phyloP scores from a whole-genome alignment of 208 protist species.

The Acanthamoeba divionensis region DNA sequence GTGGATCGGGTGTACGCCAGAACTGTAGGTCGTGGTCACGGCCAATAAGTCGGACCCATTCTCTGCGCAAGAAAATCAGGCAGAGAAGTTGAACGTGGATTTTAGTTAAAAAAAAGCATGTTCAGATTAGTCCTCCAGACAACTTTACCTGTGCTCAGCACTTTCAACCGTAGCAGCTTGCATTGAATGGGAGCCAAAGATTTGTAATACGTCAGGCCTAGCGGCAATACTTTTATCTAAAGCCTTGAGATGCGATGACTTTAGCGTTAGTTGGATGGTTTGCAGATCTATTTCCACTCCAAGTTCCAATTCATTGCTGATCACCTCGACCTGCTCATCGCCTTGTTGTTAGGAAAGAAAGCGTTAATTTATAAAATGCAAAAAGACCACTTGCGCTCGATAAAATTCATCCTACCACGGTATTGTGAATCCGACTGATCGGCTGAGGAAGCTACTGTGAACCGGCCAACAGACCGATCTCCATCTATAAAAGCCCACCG shows the following conservation, averaged over 20 bases:
- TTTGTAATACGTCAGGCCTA: constrained; percentile 29
- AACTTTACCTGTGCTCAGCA: constrained; percentile 40
- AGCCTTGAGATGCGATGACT: constrained; percentile 57
- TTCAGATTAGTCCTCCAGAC: too few relatives aligned
- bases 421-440: background rate
- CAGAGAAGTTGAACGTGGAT: too few relatives aligned
- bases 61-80: too few relatives aligned
- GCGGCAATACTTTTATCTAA: constrained; percentile 58
- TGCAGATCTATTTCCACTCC: constrained; percentile 50
- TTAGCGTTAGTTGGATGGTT: constrained; percentile 48
- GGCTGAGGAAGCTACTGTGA: constrained; percentile 6
- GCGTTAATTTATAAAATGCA: too few relatives aligned
- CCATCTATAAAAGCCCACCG: constrained; percentile 67
- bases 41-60: constrained; percentile 72
- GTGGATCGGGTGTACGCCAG: constrained; percentile 65
- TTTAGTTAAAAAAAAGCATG: too few relatives aligned
- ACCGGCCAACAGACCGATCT: constrained; percentile 48
- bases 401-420: too few relatives aligned
- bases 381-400: too few relatives aligned
- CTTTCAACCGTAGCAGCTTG: constrained; percentile 70
- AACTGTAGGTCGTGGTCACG: constrained; percentile 72
- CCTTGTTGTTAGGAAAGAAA: background rate
- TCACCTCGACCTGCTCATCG: background rate
- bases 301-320: constrained; percentile 20
- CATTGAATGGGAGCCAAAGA: constrained; percentile 62